Percentiles rank a stretch among this genome's conserved stretches.
phyloP scores from a whole-genome alignment of 805 yeast genomes.

The Candida krabiensis region DNA sequence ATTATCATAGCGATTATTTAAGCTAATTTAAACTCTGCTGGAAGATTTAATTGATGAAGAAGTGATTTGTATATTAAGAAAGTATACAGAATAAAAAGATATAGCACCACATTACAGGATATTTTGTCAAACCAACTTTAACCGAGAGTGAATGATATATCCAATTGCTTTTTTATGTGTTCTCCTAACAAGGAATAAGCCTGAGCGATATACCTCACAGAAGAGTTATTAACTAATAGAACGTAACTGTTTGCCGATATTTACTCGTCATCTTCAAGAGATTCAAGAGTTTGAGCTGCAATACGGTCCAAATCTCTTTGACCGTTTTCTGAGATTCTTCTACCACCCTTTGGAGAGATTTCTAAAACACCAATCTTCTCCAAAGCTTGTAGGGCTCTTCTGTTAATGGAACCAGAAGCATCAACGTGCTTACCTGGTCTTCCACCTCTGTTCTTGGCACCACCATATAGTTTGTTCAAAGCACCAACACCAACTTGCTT shows the following conservation, averaged over 20 bases:
- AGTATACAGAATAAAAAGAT: conserved; percentile 1
- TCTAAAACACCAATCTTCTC: conserved; percentile 98
- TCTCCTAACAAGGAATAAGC: conserved; percentile 1
- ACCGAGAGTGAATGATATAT: conserved; percentile 3
- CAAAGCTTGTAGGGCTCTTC: conserved; percentile 96
- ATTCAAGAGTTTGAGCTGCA: conserved; percentile 97
- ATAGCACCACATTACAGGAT: conserved; percentile 10
- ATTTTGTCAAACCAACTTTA: not conserved
- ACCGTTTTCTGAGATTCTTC: conserved; percentile 98
- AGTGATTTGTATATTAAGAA: conserved; percentile 7
- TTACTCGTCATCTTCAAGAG: conserved; percentile 63
- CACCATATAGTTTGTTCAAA: conserved; percentile 98
- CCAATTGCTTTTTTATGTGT: conserved; percentile 7
- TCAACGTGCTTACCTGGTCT: conserved; percentile 98
- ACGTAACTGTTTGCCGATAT: conserved; percentile 19
- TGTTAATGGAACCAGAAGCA: conserved; percentile 99
- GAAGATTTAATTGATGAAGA: too few relatives aligned
- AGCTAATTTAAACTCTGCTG: conserved; percentile 7
- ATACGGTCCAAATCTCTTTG: conserved; percentile 99
- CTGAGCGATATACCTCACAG: not conserved
- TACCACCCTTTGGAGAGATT: conserved; percentile 97
- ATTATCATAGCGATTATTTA: not conserved
- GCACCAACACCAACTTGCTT: conserved; percentile 99
- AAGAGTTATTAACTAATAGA: conserved; percentile 6
- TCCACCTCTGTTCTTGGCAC: conserved; percentile 98